phyloP scores from a whole-genome alignment of 495 filamentous ascomycete species.

The Halenospora varia region DNA sequence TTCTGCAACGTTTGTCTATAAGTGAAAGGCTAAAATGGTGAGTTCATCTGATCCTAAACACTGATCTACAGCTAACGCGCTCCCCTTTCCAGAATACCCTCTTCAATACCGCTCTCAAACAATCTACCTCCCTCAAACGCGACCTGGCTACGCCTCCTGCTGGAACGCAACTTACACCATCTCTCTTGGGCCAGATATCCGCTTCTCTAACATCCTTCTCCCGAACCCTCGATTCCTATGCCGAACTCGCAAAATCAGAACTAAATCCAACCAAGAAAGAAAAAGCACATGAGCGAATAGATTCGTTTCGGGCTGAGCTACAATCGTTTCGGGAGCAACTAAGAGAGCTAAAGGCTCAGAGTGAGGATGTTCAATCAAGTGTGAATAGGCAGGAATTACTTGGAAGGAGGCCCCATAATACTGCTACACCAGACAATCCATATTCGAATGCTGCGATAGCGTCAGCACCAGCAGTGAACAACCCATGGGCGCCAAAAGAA shows the following conservation, averaged over 20 bases:
- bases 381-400: constrained; percentile 80
- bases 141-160: constrained; percentile 60
- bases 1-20: no score
- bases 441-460: constrained; percentile 60
- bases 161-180: constrained; percentile 55
- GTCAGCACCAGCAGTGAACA: constrained; percentile 22
- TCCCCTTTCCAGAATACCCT: constrained; percentile 63
- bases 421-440: constrained; percentile 90
- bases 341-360: constrained; percentile 66
- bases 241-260: constrained; percentile 78
- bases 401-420: constrained; percentile 81
- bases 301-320: constrained; percentile 81
- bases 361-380: constrained; percentile 70
- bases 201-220: constrained; percentile 84
- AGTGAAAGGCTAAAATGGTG: neutral
- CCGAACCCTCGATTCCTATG: constrained; percentile 92
- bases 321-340: constrained; percentile 73
- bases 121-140: constrained; percentile 79
- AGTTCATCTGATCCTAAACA: neutral
- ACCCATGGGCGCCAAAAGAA: constrained; percentile 19
- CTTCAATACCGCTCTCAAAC: constrained; percentile 94
- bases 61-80: constrained; percentile 4
- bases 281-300: constrained; percentile 82
- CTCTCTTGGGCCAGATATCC: constrained; percentile 67
- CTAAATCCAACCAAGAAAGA: constrained; percentile 81